These are phyloP conservation scores for Evansstolkia leycettana DNA, from an alignment of 495 filamentous ascomycete species.

Conservation along the genomic window DNA sequence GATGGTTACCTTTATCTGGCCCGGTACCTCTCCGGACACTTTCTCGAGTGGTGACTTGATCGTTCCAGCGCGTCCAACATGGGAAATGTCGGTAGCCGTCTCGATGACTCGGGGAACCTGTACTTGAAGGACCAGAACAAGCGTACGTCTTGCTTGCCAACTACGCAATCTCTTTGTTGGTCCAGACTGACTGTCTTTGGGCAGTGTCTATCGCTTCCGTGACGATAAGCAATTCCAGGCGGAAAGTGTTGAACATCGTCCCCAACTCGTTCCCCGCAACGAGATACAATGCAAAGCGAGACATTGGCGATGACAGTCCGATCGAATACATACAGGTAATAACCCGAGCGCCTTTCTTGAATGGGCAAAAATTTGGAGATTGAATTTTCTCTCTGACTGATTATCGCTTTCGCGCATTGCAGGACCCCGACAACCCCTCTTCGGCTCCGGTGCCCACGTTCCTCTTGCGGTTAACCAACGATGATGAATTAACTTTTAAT, in stretches of 20 bases:
- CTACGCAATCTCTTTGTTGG: slow-evolving; percentile 4
- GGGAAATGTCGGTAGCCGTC: slow-evolving; percentile 87
- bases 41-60: slow-evolving; percentile 21
- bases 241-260: slow-evolving; percentile 62
- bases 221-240: slow-evolving; percentile 62
- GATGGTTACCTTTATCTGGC: slow-evolving; percentile 23
- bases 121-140: slow-evolving; percentile 84
- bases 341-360: slow-evolving; percentile 5
- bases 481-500: slow-evolving; percentile 81
- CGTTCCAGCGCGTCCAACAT: slow-evolving; percentile 36
- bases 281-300: slow-evolving; percentile 63
- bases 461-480: slow-evolving; percentile 75
- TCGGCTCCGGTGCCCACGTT: slow-evolving; percentile 51
- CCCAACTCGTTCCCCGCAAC: slow-evolving; percentile 86
- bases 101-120: slow-evolving; percentile 72
- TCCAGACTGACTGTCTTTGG: slow-evolving; percentile 3
- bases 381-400: neutral
- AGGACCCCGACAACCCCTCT: slow-evolving; percentile 69
- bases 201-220: slow-evolving; percentile 78
- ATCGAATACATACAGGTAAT: slow-evolving; percentile 96
- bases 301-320: slow-evolving; percentile 57
- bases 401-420: neutral
- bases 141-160: slow-evolving; percentile 41
- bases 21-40: slow-evolving; percentile 19
- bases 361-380: neutral